Evolutionary conservation across 2,329 filamentous ascomycete genomes (phyloP).

Genomic region (Hymenotorrendiella dingleyae): DNA sequence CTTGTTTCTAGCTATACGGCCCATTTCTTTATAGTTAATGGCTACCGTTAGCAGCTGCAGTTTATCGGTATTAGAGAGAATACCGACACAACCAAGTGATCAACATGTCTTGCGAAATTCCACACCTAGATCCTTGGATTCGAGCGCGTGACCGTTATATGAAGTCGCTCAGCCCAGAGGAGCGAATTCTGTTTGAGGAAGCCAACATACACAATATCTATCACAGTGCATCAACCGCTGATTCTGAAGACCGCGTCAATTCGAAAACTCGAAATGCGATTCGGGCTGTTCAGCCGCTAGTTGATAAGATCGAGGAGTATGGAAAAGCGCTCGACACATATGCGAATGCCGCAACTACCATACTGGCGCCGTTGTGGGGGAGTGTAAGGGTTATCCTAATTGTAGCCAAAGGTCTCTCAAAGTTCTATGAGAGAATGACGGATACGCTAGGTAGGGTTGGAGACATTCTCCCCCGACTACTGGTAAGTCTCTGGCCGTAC

Average conservation of each 20-base stretch:
- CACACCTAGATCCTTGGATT: background rate
- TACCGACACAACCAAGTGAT: too few relatives aligned
- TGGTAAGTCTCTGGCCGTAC: background rate
- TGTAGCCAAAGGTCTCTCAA: slow-evolving; percentile 4
- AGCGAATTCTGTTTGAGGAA: background rate
- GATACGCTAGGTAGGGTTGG: slow-evolving; percentile 11
- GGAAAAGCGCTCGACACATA: slow-evolving; percentile 13
- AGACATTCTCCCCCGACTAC: slow-evolving; percentile 11
- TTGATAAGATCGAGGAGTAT: slow-evolving; percentile 8
- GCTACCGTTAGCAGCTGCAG: too few relatives aligned
- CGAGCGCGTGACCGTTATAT: background rate
- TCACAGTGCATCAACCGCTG: slow-evolving; percentile 2
- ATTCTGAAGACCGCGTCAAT: background rate
- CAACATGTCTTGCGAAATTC: background rate
- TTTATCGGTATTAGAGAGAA: too few relatives aligned
- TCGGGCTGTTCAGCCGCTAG: slow-evolving; percentile 6
- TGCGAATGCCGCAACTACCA: slow-evolving; percentile 7
- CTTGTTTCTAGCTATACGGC: too few relatives aligned
- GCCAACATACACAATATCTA: slow-evolving; percentile 7
- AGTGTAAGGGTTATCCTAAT: slow-evolving; percentile 11
- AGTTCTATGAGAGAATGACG: slow-evolving; percentile 8
- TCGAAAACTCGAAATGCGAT: slow-evolving; percentile 2
- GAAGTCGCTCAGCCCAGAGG: background rate
- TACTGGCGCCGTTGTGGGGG: slow-evolving; percentile 13
- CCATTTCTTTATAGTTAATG: too few relatives aligned